Evolutionary conservation across 2,329 filamentous ascomycete genomes (phyloP).

Genomic region (Cladophialophora exuberans): DNA sequence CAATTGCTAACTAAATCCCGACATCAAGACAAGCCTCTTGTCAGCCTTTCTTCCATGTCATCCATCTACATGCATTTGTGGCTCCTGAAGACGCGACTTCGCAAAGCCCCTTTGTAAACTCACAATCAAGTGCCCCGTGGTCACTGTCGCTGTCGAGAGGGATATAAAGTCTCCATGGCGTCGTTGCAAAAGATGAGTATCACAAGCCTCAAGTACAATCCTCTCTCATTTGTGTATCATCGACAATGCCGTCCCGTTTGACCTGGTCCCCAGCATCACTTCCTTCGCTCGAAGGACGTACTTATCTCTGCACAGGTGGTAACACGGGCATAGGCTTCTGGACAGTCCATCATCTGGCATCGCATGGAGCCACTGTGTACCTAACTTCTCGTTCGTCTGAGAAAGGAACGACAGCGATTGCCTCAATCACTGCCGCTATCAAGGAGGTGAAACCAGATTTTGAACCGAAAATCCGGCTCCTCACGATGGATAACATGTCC

Average conservation of each 20-base stretch:
- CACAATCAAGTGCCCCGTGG: no score
- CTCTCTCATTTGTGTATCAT: conserved; percentile 16
- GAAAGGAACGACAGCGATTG: conserved; percentile 38
- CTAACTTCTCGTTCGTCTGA: conserved; percentile 44
- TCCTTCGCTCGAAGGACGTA: conserved; percentile 48
- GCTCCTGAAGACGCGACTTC: background rate
- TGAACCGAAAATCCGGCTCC: conserved; percentile 21
- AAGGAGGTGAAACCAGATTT: conserved; percentile 36
- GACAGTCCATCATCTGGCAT: conserved; percentile 45
- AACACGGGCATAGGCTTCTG: conserved; percentile 55
- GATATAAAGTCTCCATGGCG: no score
- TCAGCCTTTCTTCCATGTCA: background rate
- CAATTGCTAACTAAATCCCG: no score
- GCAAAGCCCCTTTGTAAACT: no score
- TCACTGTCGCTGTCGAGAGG: no score
- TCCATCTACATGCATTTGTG: background rate
- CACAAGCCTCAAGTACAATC: conserved; percentile 8
- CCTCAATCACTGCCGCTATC: conserved; percentile 38
- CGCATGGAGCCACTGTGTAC: conserved; percentile 47
- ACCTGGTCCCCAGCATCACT: conserved; percentile 45
- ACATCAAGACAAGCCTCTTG: background rate
- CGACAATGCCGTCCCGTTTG: conserved; percentile 17
- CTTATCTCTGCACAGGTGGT: conserved; percentile 53
- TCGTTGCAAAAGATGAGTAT: no score
- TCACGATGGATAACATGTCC: conserved; percentile 23